Conservation (phyloP, 2,329 filamentous ascomycete species). For the Aureobasidium sp. region DNA sequence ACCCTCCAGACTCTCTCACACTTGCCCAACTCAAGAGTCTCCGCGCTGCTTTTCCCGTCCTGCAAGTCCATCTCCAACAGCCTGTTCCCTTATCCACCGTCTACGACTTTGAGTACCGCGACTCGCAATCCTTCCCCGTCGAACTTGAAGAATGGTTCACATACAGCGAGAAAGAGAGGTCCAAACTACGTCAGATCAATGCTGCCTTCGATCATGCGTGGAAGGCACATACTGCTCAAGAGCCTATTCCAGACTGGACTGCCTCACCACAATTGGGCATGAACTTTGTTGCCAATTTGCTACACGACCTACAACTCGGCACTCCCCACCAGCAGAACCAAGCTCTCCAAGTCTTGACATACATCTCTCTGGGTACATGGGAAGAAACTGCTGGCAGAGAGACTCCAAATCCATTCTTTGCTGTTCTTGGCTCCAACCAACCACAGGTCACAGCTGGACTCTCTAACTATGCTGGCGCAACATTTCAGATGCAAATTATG, state of each 20-base stretch:
- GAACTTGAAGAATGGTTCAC: constrained; percentile 99
- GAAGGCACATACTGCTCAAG: constrained; percentile 44
- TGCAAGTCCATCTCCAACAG: constrained; percentile 35
- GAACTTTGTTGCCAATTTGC: constrained; percentile 62
- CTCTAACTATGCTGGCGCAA: constrained; percentile 13
- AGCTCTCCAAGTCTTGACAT: constrained; percentile 49
- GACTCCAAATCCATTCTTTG: constrained; percentile 17
- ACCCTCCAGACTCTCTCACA: constrained; percentile 50
- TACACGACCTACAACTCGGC: constrained; percentile 38
- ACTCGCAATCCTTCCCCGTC: constrained; percentile 71
- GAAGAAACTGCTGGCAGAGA: constrained; percentile 51
- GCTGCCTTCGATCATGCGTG: constrained; percentile 82
- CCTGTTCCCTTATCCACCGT: constrained; percentile 32
- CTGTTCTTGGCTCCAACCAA: constrained; percentile 14
- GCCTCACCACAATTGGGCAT: constrained; percentile 60
- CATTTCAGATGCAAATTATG: constrained; percentile 37
- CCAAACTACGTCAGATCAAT: constrained; percentile 79
- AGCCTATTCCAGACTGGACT: constrained; percentile 68
- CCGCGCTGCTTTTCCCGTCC: constrained; percentile 47
- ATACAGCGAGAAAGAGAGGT: constrained; percentile 88
- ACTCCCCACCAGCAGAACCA: constrained; percentile 36
- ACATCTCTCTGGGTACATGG: constrained; percentile 55
- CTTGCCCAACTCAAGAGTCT: constrained; percentile 52
- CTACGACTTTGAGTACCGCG: constrained; percentile 80
- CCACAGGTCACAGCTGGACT: constrained; percentile 8